These are phyloP conservation scores for Pelargonium australe DNA, from an alignment of 441 rosid species.

Conservation along the genomic window DNA sequence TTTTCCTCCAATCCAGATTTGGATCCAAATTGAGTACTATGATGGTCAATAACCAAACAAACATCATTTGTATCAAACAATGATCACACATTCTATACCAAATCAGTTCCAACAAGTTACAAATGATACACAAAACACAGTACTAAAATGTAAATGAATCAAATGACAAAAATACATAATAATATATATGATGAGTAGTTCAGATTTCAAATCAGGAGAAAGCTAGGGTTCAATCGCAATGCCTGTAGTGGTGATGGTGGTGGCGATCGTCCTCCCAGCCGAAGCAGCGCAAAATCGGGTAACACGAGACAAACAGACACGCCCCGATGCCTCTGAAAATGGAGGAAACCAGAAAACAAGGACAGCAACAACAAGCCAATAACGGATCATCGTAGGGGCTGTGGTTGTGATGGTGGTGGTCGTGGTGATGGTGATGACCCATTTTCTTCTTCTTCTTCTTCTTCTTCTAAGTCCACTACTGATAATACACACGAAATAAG, in stretches of 20 bases:
- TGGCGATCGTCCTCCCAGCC: conserved; percentile 23
- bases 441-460: conserved; percentile 16
- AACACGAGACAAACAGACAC: conserved; percentile 25
- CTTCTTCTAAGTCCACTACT: conserved; percentile 2
- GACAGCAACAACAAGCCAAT: conserved; percentile 38
- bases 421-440: conserved; percentile 20
- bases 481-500: neutral
- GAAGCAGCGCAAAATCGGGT: conserved; percentile 35
- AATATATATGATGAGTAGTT: no score
- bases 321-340: conserved; percentile 27
- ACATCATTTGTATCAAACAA: neutral
- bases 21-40: no score
- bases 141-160: neutral
- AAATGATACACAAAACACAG: neutral
- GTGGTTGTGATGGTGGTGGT: conserved; percentile 27
- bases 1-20: no score
- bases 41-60: no score
- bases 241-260: conserved; percentile 25
- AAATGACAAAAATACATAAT: no score
- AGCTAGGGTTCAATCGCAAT: conserved; percentile 5
- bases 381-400: conserved; percentile 44
- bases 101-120: neutral
- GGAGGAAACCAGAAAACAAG: conserved; percentile 30
- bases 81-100: neutral
- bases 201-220: no score